These are phyloP conservation scores for Orbilia blumenaviensis DNA, from an alignment of 2,329 filamentous ascomycete genomes.

Conservation along the genomic window DNA sequence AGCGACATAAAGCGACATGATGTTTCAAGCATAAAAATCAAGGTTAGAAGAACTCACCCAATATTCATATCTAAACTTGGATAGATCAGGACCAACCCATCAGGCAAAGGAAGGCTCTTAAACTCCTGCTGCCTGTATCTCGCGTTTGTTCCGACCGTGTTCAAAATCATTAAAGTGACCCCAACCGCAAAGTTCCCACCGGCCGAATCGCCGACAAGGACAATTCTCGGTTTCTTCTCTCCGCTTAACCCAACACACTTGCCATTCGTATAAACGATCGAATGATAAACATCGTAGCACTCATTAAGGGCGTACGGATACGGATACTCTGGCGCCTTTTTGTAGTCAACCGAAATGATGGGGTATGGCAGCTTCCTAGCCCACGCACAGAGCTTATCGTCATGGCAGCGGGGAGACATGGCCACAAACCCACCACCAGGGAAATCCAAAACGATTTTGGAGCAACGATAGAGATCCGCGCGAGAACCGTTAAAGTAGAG, in stretches of 20 bases:
- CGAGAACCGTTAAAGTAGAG: slow-evolving; percentile 92
- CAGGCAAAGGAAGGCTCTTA: slow-evolving; percentile 73
- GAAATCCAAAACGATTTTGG: slow-evolving; percentile 83
- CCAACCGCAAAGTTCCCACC: slow-evolving; percentile 83
- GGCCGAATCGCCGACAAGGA: slow-evolving; percentile 81
- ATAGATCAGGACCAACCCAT: slow-evolving; percentile 85
- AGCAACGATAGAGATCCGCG: slow-evolving; percentile 77
- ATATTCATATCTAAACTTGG: slow-evolving; percentile 96
- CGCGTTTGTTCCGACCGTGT: slow-evolving; percentile 61
- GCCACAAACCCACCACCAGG: slow-evolving; percentile 95
- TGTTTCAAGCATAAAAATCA: background rate
- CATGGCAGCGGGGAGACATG: slow-evolving; percentile 93
- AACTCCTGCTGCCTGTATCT: slow-evolving; percentile 50
- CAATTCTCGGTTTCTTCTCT: slow-evolving; percentile 71
- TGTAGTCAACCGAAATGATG: slow-evolving; percentile 89
- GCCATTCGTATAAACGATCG: slow-evolving; percentile 75
- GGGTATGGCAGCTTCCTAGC: slow-evolving; percentile 82
- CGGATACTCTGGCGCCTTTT: slow-evolving; percentile 82
- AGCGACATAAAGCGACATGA: no score
- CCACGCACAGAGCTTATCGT: slow-evolving; percentile 94
- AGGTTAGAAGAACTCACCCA: slow-evolving; percentile 62
- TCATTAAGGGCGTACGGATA: slow-evolving; percentile 88
- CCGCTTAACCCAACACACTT: slow-evolving; percentile 79
- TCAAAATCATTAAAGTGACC: slow-evolving; percentile 86
- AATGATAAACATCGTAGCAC: slow-evolving; percentile 85